Evolutionary conservation across 208 protist species (phyloP).

Genomic region (Leishmania aethiopica): DNA sequence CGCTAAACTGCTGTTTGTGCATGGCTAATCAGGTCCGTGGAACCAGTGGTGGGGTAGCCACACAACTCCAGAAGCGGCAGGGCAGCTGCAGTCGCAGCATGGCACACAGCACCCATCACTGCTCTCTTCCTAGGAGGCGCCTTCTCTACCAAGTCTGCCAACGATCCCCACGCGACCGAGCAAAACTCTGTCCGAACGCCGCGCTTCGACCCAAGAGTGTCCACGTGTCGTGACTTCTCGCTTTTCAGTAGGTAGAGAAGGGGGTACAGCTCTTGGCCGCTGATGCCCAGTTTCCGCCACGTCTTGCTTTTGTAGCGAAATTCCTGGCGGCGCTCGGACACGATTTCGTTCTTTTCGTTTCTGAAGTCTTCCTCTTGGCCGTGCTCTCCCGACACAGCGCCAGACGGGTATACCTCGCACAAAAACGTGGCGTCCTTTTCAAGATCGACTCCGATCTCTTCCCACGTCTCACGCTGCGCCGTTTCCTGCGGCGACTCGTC

Average conservation of each 20-base stretch:
- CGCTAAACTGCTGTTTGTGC: neutral
- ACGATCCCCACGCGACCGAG: slow-evolving; percentile 30
- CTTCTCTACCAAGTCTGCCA: slow-evolving; percentile 26
- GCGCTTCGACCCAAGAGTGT: neutral
- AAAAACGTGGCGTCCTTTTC: slow-evolving; percentile 23
- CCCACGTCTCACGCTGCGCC: slow-evolving; percentile 42
- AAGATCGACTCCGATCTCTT: slow-evolving; percentile 48
- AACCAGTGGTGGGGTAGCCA: neutral
- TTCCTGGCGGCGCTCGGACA: slow-evolving; percentile 14
- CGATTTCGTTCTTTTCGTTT: slow-evolving; percentile 18
- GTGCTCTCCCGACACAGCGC: neutral
- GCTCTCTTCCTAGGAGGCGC: slow-evolving; percentile 37
- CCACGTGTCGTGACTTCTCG: neutral
- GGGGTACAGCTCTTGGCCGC: slow-evolving; percentile 62
- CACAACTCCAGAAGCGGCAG: neutral
- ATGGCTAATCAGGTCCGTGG: neutral
- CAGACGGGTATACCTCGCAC: slow-evolving; percentile 22
- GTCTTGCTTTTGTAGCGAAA: slow-evolving; percentile 56
- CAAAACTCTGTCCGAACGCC: slow-evolving; percentile 25
- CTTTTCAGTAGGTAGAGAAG: slow-evolving; percentile 28
- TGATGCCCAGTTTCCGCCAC: slow-evolving; percentile 42
- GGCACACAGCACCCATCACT: slow-evolving; percentile 37
- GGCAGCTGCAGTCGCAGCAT: slow-evolving; percentile 23
- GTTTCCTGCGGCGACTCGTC: slow-evolving; percentile 35
- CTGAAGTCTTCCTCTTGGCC: neutral